Evolutionary conservation across 495 filamentous ascomycete genomes (phyloP).

Genomic region (Penicillium flavigenum): DNA sequence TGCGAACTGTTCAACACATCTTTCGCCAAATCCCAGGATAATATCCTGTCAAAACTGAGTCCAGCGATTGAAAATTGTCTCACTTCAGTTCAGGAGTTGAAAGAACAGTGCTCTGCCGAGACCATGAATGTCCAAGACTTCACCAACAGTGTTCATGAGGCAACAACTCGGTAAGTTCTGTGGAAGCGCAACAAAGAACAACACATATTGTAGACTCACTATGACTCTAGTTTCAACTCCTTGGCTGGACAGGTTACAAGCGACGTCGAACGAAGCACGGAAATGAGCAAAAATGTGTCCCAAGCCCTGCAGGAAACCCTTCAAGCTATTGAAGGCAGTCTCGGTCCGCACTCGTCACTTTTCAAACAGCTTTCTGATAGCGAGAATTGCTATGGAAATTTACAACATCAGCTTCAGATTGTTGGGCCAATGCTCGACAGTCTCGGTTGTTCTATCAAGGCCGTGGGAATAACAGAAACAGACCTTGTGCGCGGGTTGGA

Average conservation of each 20-base stretch:
- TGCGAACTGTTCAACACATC: constrained; percentile 17
- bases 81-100: constrained; percentile 18
- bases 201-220: neutral
- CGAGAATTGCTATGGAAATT: constrained; percentile 9
- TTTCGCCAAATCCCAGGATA: constrained; percentile 16
- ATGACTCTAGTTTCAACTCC: constrained; percentile 20
- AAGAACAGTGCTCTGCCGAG: constrained; percentile 19
- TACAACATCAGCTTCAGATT: constrained; percentile 22
- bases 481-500: constrained; percentile 25
- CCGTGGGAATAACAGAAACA: constrained; percentile 16
- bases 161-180: constrained; percentile 27
- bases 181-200: neutral
- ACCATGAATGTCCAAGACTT: constrained; percentile 25
- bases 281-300: constrained; percentile 17
- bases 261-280: constrained; percentile 15
- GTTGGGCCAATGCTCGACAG: constrained; percentile 23
- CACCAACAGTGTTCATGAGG: constrained; percentile 16
- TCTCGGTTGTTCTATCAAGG: constrained; percentile 21
- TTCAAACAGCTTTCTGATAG: constrained; percentile 25
- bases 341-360: constrained; percentile 28
- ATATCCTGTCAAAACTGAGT: constrained; percentile 15
- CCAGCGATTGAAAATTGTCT: constrained; percentile 21
- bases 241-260: constrained; percentile 20
- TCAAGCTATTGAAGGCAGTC: constrained; percentile 15
- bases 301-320: constrained; percentile 24